Evolutionary conservation across 2,329 filamentous ascomycete genomes (phyloP).

Genomic region (Canariomyces notabilis): DNA sequence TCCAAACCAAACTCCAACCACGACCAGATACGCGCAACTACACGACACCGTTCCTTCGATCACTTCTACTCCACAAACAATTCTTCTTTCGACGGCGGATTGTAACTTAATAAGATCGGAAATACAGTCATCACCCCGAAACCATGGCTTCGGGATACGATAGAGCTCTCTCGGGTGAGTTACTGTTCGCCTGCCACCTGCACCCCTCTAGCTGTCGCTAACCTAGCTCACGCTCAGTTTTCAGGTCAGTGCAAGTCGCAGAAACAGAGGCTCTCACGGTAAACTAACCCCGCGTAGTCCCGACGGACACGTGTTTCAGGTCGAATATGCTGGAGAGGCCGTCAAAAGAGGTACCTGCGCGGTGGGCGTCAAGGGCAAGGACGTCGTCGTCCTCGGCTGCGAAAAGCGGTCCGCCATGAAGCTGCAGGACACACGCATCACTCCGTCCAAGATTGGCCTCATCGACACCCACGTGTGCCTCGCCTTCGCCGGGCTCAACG

Average conservation of each 20-base stretch:
- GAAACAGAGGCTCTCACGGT: background rate
- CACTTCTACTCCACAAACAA: constrained; percentile 3
- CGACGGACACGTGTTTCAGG: constrained; percentile 98
- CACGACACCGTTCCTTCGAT: background rate
- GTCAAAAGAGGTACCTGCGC: constrained; percentile 99
- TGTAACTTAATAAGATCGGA: background rate
- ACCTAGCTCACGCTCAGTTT: constrained; percentile 57
- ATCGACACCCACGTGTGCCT: constrained; percentile 95
- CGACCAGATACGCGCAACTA: constrained; percentile 1
- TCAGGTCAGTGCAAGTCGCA: constrained; percentile 56
- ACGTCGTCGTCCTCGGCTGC: constrained; percentile 93
- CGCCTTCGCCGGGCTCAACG: constrained; percentile 94
- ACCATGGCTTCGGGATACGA: constrained; percentile 92
- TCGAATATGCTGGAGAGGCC: constrained; percentile 98
- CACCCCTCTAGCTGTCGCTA: constrained; percentile 34
- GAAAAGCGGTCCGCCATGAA: constrained; percentile 99
- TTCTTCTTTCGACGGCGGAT: background rate
- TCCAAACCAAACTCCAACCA: constrained; percentile 5
- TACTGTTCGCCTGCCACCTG: constrained; percentile 1
- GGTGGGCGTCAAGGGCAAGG: constrained; percentile 90
- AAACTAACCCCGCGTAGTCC: constrained; percentile 63
- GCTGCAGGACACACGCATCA: constrained; percentile 98
- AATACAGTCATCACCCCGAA: constrained; percentile 4
- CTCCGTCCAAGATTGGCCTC: constrained; percentile 95
- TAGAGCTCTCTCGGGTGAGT: constrained; percentile 94